phyloP scores from a whole-genome alignment of 2,329 filamentous ascomycete genomes.

The Ilyonectria destructans region DNA sequence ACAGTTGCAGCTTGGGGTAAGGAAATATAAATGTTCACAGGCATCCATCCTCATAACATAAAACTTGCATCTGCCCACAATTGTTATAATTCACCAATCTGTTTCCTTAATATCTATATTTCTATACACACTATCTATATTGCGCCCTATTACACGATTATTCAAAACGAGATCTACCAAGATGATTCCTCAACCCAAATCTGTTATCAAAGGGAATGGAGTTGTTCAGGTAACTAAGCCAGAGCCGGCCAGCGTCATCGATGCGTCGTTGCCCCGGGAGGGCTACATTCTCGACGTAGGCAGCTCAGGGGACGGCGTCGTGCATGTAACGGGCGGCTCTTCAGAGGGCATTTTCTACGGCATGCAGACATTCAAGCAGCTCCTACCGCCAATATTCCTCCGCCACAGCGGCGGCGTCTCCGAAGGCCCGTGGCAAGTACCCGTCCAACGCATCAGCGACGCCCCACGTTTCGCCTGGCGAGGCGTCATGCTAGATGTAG shows the following conservation, averaged over 20 bases:
- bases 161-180: background rate
- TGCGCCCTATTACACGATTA: background rate
- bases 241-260: slow-evolving; percentile 11
- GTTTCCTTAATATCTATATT: too few species aligned
- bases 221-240: slow-evolving; percentile 3
- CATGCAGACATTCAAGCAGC: slow-evolving; percentile 36
- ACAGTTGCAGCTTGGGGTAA: too few species aligned
- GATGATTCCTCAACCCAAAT: slow-evolving; percentile 26
- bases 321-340: slow-evolving; percentile 22
- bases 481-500: slow-evolving; percentile 42
- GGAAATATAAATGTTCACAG: background rate
- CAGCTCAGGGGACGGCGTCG: background rate
- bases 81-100: background rate
- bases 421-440: slow-evolving; percentile 31
- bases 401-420: slow-evolving; percentile 10
- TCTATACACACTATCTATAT: too few species aligned
- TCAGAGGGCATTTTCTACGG: slow-evolving; percentile 32
- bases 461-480: slow-evolving; percentile 38
- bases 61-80: background rate
- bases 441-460: slow-evolving; percentile 29
- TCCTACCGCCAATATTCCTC: slow-evolving; percentile 26
- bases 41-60: background rate
- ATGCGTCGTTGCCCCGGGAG: slow-evolving; percentile 17
- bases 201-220: background rate
- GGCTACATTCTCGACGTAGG: slow-evolving; percentile 26